Evolutionary conservation across 306 rosid species (phyloP).

Genomic region (Glycyrrhiza uralensis): DNA sequence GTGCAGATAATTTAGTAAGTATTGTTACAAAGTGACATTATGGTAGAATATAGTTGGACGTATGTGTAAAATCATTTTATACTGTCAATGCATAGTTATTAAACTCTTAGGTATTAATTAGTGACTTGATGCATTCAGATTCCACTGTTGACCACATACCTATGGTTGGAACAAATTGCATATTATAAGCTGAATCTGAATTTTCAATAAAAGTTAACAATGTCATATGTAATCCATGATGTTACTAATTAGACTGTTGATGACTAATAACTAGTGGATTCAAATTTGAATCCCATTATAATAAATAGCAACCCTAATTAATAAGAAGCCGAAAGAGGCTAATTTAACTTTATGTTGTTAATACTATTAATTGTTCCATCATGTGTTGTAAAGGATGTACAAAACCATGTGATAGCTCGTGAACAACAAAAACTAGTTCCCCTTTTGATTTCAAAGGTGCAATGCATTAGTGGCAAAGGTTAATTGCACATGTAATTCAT

Average conservation of each 20-base stretch:
- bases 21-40: too few relatives aligned
- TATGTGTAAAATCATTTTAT: too few relatives aligned
- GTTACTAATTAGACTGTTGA: not conserved
- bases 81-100: too few relatives aligned
- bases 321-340: not conserved
- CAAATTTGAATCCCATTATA: slow-evolving; percentile 24
- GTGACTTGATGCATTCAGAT: not conserved
- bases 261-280: slow-evolving; percentile 30
- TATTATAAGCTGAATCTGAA: not conserved
- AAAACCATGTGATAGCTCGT: not conserved
- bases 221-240: not conserved
- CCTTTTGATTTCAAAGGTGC: slow-evolving; percentile 14
- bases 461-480: slow-evolving; percentile 14
- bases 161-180: not conserved
- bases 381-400: not conserved
- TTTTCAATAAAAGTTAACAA: not conserved
- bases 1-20: too few relatives aligned
- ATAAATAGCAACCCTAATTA: not conserved
- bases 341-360: not conserved
- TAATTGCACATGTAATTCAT: slow-evolving; percentile 27
- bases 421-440: not conserved
- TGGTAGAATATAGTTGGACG: too few relatives aligned
- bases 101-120: too few relatives aligned
- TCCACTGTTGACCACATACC: not conserved
- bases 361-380: not conserved